Evolutionary conservation across 306 rosid species (phyloP).

Genomic region (Leucaena leucocephala): DNA sequence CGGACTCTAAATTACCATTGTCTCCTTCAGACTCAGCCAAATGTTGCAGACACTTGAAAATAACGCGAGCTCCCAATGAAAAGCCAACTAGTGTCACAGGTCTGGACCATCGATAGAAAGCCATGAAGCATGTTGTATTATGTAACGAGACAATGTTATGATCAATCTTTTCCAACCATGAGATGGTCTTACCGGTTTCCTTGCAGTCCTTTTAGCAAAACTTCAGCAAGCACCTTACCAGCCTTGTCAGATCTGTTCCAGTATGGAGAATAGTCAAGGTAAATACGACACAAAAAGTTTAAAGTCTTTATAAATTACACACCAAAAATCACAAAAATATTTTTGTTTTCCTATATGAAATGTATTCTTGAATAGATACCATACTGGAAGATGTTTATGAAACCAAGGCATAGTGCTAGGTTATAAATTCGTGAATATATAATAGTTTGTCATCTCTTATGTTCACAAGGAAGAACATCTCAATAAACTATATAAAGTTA

Average conservation of each 20-base stretch:
- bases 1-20: conserved; percentile 48
- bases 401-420: neutral
- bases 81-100: conserved; percentile 72
- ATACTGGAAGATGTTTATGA: conserved; percentile 2
- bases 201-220: conserved; percentile 56
- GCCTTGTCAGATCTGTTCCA: conserved; percentile 69
- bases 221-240: conserved; percentile 70
- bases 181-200: conserved; percentile 65
- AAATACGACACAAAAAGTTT: conserved; percentile 18
- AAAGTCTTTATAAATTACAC: conserved; percentile 7
- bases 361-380: conserved; percentile 16
- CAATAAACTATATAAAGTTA: neutral
- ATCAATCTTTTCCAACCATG: conserved; percentile 34
- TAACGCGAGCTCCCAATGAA: conserved; percentile 70
- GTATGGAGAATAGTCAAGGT: conserved; percentile 19
- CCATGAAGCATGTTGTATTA: conserved; percentile 27
- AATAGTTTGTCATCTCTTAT: conserved; percentile 4
- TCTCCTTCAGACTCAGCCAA: conserved; percentile 56
- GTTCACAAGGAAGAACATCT: conserved; percentile 13
- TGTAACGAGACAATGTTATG: conserved; percentile 27
- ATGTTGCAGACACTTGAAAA: conserved; percentile 65
- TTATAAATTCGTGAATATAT: neutral
- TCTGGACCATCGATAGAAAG: conserved; percentile 55
- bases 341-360: neutral
- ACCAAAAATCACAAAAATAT: conserved; percentile 8